These are phyloP conservation scores for Gomphus sp. DNA, from an alignment of 1,284 basidiomycete genomes.

Conservation along the genomic window DNA sequence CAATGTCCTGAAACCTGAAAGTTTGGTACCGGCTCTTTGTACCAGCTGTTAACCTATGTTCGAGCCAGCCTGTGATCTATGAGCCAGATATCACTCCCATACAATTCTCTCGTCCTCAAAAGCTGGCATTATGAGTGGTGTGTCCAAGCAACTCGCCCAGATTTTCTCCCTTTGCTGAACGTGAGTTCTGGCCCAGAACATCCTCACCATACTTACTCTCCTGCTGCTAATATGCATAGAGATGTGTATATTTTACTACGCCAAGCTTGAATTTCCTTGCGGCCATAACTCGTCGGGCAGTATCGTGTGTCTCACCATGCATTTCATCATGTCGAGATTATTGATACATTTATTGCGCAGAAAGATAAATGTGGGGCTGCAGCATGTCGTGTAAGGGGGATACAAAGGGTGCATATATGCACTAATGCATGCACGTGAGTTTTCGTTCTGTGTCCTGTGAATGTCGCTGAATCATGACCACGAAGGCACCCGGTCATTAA, in stretches of 20 bases:
- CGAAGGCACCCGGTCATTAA: neutral
- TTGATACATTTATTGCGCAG: neutral
- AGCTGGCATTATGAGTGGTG: neutral
- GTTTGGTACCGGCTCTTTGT: too few species aligned
- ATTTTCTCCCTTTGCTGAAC: neutral
- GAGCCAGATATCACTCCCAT: neutral
- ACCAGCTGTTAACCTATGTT: neutral
- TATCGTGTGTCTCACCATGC: neutral
- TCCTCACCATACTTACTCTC: neutral
- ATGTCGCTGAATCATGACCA: neutral
- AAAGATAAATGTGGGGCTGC: neutral
- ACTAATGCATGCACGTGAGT: neutral
- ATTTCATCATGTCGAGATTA: neutral
- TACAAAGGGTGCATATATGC: neutral
- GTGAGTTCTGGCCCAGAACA: neutral
- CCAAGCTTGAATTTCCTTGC: neutral
- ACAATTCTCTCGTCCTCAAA: neutral
- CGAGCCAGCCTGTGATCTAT: too few species aligned
- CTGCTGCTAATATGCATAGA: neutral
- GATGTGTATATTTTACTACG: neutral
- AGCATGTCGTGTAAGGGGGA: neutral
- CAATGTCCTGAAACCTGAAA: neutral
- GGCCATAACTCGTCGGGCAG: neutral
- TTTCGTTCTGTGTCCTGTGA: neutral
- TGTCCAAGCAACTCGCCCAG: neutral